Evolutionary conservation across 2,329 filamentous ascomycete species (phyloP), one percentile per base, ranked within the genome.

Genomic region (Zymoseptoria pseudotritici): DNA sequence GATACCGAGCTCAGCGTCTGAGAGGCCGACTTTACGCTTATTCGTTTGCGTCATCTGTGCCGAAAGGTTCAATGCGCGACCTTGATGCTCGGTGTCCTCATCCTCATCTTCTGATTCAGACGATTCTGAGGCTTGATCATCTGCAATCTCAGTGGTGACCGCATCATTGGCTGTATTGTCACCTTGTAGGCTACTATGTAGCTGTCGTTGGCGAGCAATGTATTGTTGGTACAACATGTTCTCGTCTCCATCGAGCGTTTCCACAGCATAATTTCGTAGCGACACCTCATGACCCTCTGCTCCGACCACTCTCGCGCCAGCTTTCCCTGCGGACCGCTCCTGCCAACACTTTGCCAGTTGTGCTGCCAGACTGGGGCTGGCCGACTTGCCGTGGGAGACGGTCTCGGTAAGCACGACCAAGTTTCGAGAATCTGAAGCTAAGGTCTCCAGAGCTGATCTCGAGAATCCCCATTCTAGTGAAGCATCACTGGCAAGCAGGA

Each of bases 401-500:
- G 86, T 84, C 68, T 97, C 92, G 0, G 93, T 97, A 51, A 99
- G 76, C 57, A 99, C 85, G 42, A 99, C 83, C 53, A 97, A 78
- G 72, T 97, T 99, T 50, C 86, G 85, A 1, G 87, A 78, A 65
- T 95, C 89, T 60, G 83, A 81, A 0, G 91, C 91, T 58, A 99
- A 80, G 9, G 82, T 81, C 64, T 83, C 85, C 54, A 99, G 77
- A 0, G 92, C 80, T 57, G 93, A 86, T 69, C 88, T 90, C 0
- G 94, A 95, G 70, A 96, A 96, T 0, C 94, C 94, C 94, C 94
- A 99, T 68, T 96, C 91, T 20, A 97, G 77, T 29, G 90, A 95
- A 3, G 86, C 83, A 72, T 97, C 93, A 67, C 91, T 97, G 2
- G 94, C 92, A 59, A 99, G 80, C 56, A 99, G 94, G 17, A 99